Evolutionary conservation across 371 early-diverging fungal genomes (phyloP), one percentile per base, ranked within the genome.

Genomic region (Cokeromyces recurvatus): DNA sequence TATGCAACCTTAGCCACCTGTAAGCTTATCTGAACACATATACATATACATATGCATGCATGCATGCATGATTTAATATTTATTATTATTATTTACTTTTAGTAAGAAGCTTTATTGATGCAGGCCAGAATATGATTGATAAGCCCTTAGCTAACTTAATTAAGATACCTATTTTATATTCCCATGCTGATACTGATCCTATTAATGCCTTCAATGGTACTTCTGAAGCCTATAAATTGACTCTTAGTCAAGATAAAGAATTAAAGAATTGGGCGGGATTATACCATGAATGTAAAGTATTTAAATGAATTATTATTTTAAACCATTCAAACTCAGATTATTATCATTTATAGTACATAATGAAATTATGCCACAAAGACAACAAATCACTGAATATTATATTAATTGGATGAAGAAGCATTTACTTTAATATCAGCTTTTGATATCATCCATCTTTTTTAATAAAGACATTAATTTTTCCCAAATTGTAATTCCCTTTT

Each of bases 211-310:
- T 43, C 37, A 38, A 55, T 14, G 59, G 71, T 8, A 62, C 72
- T 14, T 54, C 53, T 17, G 53, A 51, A 19, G 73, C 71, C 17
- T 79, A 62, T 48, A 68, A 77, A 43, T 49, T 65, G 43, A 55
- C 58, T 21, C 19, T 57, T 32, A 66, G 70, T 41, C 37, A 58
- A 2, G 77, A 78, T 25, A 78, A 77, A 53, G 64, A 65, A 39
- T 58, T 74, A 43, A 74, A 71, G 53, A 42, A 51, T 2, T 79
- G 71, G 61, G 37, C 57, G n/a, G 78, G 59, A 7, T 53, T 66
- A 19, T 77, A 67, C 48, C 82, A 81, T 53, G 82, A 81, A 64
- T 55, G 74, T 73, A 67, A 51, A 62, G 43, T 3, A 10, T 24
- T 34, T 7, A 19, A 15, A 23, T 36, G 24, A 16, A 20, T 14